Base-by-base conservation (phyloP, 164 flowering plant species). In the Aristolochia californica region DNA sequence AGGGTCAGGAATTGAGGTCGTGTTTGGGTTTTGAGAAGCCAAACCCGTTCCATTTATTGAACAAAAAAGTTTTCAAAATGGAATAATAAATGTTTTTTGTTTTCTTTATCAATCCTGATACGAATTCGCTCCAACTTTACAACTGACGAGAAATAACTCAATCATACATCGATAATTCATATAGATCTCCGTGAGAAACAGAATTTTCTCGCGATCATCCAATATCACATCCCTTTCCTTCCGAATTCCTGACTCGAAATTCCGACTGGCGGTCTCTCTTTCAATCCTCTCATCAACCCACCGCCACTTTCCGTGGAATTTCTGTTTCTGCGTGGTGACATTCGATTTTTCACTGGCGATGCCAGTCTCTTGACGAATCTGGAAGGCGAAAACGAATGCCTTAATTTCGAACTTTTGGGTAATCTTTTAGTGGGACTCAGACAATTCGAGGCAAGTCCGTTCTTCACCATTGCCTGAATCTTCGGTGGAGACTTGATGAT, bases 401-500 rank as follows among this genome's bases (percentile, higher is more conserved):
- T 65, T 28, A 81, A 44, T 58, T 78, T 87, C 13, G 61, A 24
- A 20, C 23, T 50, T 51, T 27, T 58, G 13, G 62, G 62, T n/a
- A 26, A 52, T 18, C 45, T 58, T 58, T 54, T 62, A 9, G 25
- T 17, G 20, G 44, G 30, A 53, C 75, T 80, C 18, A 79, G 61
- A 5, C 89, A 85, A 11, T 88, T 83, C 17, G 75, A 23, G n/a
- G 78, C 60, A 2, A 70, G 63, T 0, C 78, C 62, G 51, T 56
- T 72, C 68, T 63, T 77, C 64, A 77, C 78, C 75, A 78, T 79
- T 14, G 76, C 83, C 57, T 73, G 78, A 60, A 77, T 72, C 61
- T 79, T 82, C 7, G 85, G 62, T 0, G 95, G 91, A 13, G 93
- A 75, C 74, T 91, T 87, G 17, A 88, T 75, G 80, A 83, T 65